These are phyloP conservation scores for Penicillium freii DNA, from an alignment of 2,329 filamentous ascomycete species.

Conservation along the genomic window DNA sequence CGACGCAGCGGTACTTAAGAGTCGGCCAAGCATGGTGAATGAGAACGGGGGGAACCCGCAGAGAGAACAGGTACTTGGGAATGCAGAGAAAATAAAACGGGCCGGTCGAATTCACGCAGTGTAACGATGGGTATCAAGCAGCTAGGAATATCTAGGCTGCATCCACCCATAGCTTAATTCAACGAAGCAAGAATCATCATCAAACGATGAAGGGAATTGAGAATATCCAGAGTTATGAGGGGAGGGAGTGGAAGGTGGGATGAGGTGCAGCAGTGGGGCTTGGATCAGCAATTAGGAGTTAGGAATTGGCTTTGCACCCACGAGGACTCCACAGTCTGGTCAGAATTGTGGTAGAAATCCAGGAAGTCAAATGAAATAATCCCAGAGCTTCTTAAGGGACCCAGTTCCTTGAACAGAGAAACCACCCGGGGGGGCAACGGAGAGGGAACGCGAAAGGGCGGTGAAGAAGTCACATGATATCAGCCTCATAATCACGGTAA, in stretches of 20 bases:
- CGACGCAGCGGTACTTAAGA: constrained; percentile 45
- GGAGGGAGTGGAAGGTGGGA: constrained; percentile 24
- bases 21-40: constrained; percentile 43
- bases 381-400: constrained; percentile 7
- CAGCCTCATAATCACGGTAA: constrained; percentile 17
- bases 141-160: constrained; percentile 31
- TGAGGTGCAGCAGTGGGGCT: constrained; percentile 26
- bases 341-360: constrained; percentile 1
- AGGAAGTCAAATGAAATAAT: constrained; percentile 13
- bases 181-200: constrained; percentile 30
- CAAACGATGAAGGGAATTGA: constrained; percentile 14
- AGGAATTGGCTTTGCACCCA: constrained; percentile 11
- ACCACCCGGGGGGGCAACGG: constrained; percentile 14
- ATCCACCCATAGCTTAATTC: constrained; percentile 37
- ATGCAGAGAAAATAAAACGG: constrained; percentile 16
- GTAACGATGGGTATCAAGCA: constrained; percentile 31
- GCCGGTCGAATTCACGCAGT: constrained; percentile 16
- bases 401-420: constrained; percentile 13
- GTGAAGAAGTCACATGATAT: constrained; percentile 31
- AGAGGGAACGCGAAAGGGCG: constrained; percentile 28
- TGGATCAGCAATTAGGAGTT: constrained; percentile 17
- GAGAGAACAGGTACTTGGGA: constrained; percentile 12
- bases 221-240: constrained; percentile 4
- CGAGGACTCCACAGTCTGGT: constrained; percentile 16
- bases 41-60: constrained; percentile 12